phyloP scores from a whole-genome alignment of 75 land plant genomes.

The Isoetes taiwanensis region DNA sequence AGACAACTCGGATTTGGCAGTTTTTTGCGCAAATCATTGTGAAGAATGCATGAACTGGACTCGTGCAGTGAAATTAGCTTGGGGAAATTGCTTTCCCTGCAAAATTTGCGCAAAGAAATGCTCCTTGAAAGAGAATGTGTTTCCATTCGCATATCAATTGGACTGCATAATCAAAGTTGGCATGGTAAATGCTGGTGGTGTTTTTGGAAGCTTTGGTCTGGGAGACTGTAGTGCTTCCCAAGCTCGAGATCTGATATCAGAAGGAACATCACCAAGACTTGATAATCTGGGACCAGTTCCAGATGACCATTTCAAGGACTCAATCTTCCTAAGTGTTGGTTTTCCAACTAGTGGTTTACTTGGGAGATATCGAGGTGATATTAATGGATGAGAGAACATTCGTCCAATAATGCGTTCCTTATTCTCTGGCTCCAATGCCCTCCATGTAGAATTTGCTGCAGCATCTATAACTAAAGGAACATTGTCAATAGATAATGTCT shows the following conservation, averaged over 20 bases:
- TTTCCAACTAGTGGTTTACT: constrained; percentile 24
- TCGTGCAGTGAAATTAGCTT: too few species aligned
- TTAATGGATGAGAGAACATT: neutral
- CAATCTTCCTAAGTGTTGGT: constrained; percentile 16
- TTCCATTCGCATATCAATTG: too few species aligned
- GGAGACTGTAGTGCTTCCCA: too few species aligned
- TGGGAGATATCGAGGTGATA: constrained; percentile 22
- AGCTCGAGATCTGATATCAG: constrained; percentile 40
- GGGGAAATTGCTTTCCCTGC: too few species aligned
- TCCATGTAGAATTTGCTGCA: neutral
- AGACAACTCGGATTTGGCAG: too few species aligned
- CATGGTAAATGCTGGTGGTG: too few species aligned
- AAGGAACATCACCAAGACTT: constrained; percentile 50
- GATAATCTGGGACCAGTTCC: constrained; percentile 53
- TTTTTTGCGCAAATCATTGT: too few species aligned
- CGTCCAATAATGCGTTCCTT: neutral
- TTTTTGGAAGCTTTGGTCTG: too few species aligned
- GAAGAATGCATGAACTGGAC: too few species aligned
- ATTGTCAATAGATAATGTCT: neutral
- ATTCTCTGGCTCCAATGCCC: neutral
- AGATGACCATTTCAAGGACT: constrained; percentile 56
- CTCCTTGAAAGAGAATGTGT: too few species aligned
- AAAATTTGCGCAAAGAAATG: too few species aligned
- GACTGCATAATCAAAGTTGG: too few species aligned
- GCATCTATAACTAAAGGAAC: neutral